phyloP scores from a whole-genome alignment of 805 yeast genomes.

The Wickerhamomyces bovis region DNA sequence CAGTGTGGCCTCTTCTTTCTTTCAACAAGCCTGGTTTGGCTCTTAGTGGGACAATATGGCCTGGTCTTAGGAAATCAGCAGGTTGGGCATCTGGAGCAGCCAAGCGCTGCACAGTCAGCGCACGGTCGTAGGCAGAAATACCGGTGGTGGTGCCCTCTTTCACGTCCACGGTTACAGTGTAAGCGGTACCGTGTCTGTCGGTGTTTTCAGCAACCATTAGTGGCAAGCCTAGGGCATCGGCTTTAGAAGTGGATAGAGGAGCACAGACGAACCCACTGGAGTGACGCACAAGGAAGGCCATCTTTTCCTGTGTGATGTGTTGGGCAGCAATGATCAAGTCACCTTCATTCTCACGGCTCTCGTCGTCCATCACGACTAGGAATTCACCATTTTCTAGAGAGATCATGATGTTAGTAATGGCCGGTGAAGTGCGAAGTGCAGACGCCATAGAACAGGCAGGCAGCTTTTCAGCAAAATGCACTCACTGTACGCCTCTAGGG shows the following conservation, averaged over 20 bases:
- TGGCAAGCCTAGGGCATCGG: slow-evolving; percentile 76
- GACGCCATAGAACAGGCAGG: too few relatives aligned
- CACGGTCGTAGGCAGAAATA: slow-evolving; percentile 90
- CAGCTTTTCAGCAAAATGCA: too few relatives aligned
- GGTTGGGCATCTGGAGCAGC: slow-evolving; percentile 57
- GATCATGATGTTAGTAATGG: slow-evolving; percentile 3
- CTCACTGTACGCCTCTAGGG: slow-evolving; percentile 60
- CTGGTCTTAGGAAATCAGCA: slow-evolving; percentile 78
- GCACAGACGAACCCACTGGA: slow-evolving; percentile 92
- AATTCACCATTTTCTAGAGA: slow-evolving; percentile 40
- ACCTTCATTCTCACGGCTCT: slow-evolving; percentile 94
- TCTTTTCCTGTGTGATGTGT: slow-evolving; percentile 66
- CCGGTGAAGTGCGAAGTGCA: background rate
- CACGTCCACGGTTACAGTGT: slow-evolving; percentile 86
- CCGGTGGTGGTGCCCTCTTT: slow-evolving; percentile 94
- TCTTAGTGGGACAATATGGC: slow-evolving; percentile 88
- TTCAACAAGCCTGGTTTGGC: slow-evolving; percentile 83
- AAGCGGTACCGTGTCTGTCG: slow-evolving; percentile 96
- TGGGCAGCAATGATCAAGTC: slow-evolving; percentile 94
- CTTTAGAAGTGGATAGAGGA: slow-evolving; percentile 72
- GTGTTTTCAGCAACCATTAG: slow-evolving; percentile 49
- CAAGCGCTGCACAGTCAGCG: slow-evolving; percentile 67
- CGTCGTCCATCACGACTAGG: slow-evolving; percentile 95
- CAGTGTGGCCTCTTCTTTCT: slow-evolving; percentile 91
- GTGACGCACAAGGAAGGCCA: slow-evolving; percentile 90